Conservation (phyloP, 345 rosid genomes). For the Rubroshorea leprosula region DNA sequence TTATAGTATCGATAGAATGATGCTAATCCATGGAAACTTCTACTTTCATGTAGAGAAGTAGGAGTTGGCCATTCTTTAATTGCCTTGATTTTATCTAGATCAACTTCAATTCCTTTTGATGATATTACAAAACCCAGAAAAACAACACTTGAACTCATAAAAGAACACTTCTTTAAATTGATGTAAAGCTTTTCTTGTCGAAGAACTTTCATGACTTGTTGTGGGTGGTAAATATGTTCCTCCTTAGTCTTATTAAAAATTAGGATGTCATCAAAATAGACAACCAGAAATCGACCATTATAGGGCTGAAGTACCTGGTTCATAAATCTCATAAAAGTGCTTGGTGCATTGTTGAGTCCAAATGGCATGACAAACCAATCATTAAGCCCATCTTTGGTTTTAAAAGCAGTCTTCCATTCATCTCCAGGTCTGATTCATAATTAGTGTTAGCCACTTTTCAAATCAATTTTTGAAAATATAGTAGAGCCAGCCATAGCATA, state of each 20-base stretch:
- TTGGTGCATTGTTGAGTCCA: background rate
- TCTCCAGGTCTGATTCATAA: background rate
- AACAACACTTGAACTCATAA: background rate
- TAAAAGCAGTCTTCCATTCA: slow-evolving; percentile 4
- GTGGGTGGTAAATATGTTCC: background rate
- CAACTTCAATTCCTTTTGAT: background rate
- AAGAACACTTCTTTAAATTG: background rate
- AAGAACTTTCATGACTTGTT: background rate
- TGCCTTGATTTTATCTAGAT: background rate
- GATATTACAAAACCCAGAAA: background rate
- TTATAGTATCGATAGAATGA: background rate
- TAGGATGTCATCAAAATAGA: slow-evolving; percentile 9
- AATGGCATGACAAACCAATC: background rate
- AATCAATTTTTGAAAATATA: slow-evolving; percentile 1
- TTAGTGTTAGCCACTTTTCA: background rate
- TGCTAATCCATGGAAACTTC: slow-evolving; percentile 5
- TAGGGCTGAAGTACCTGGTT: too few species aligned
- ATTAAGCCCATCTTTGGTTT: background rate
- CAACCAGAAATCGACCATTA: background rate
- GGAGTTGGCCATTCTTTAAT: too few species aligned
- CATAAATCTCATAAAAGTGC: slow-evolving; percentile 5
- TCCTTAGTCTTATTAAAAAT: background rate
- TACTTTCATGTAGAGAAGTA: background rate
- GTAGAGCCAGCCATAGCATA: background rate
- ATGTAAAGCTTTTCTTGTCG: background rate